Percentiles rank a stretch among this genome's conserved stretches.
Evolutionary conservation across 1,139 yeast genomes (phyloP).

Genomic region (Saccharomyces hybrid): DNA sequence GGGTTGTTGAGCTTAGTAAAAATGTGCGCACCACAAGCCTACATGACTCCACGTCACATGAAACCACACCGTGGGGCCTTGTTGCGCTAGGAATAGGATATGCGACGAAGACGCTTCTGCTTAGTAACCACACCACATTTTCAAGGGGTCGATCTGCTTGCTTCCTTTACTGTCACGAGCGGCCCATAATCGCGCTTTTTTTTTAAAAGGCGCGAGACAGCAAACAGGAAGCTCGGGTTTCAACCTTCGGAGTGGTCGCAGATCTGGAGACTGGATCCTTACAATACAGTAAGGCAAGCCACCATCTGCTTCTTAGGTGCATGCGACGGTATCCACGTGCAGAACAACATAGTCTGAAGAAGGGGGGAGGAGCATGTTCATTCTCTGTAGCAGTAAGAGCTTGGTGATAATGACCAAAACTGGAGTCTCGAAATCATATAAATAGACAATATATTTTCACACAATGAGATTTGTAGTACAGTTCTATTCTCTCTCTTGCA

Average conservation of each 20-base stretch:
- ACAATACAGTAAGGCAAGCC: not conserved
- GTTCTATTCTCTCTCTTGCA: not conserved
- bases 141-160: not conserved
- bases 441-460: not conserved
- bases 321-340: not conserved
- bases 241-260: not conserved
- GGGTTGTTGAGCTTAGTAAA: not conserved
- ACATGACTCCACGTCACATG: not conserved
- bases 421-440: not conserved
- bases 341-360: not conserved
- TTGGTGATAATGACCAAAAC: not conserved
- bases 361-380: not conserved
- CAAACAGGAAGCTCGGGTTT: not conserved
- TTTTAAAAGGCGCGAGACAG: not conserved
- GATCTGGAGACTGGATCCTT: not conserved
- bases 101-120: not conserved
- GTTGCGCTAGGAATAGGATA: not conserved
- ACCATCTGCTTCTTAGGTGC: not conserved
- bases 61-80: not conserved
- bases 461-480: not conserved
- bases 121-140: conserved; percentile 1
- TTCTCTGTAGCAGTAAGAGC: not conserved
- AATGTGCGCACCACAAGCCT: not conserved
- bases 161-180: conserved; percentile 1
- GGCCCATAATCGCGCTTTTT: not conserved